Base-by-base conservation (phyloP, 306 rosid genomes). In the Hippophae gyantsensis region DNA sequence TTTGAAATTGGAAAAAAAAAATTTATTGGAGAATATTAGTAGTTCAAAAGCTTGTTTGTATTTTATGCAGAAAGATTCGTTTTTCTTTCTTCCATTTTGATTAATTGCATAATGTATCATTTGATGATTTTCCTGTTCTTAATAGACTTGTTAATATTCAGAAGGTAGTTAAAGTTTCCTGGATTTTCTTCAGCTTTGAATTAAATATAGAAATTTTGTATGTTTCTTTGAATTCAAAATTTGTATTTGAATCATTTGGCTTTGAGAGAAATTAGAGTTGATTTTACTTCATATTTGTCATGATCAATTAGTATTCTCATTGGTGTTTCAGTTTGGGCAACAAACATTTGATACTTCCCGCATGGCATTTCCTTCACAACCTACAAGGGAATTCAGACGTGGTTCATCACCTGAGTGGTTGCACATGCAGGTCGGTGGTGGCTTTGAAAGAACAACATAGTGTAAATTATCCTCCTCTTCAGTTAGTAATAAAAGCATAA, bases 371-470 rank as follows among this genome's bases (percentile, higher is more conserved):
- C 69, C 78, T 26, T 79, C 94, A 49, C 95, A 86, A 74, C 81
- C 86, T 48, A 51, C 85, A 41, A 77, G 95, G 80, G 94, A 86
- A 51, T 84, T 75, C 54, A 81, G 81, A 67, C 82, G 86, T 1
- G 89, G 90, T 27, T 74, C 90, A 38, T 84, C 97, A 6, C 94
- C 97, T 0, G 89, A 90, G 49, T 90, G 95, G 97, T 67, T 90
- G 74, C 97, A 90, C 56, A 90, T 90, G 97, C 97, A 90, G 82
- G 71, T 90, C 38, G 97, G 97, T 65, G 81, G 95, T 26, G 80
- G 86, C 68, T 90, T 84, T 54, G 95, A 82, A 74, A 79, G 86
- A 86, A 70, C 89, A 49, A 60, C 84, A 9, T 86, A 84, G 69
- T 68, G 71, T 43, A 18, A 56, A 69, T 77, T 68, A 54, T 64